Evolutionary conservation across 192 early-diverging fungal species (phyloP), one percentile per base, ranked within the genome.

Genomic region (Linnemannia hyalina): DNA sequence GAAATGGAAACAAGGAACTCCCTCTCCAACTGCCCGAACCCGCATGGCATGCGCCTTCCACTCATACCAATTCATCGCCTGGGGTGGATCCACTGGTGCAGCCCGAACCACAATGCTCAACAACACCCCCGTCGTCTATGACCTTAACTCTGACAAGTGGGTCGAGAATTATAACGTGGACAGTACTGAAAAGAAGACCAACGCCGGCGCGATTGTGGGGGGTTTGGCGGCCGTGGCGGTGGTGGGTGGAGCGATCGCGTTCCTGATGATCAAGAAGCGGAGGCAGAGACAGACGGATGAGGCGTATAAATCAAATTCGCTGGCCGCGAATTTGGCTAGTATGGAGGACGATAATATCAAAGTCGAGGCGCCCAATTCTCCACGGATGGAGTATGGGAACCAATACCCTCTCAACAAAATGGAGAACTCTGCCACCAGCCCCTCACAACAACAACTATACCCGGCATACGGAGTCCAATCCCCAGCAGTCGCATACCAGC

Each of bases 1-100:
- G 2, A 78, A 74, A 78, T 86, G 84, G 84, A 86, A 78, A 44
- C 75, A 80, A 70, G 84, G 84, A 46, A 44, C 68, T 16, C 36
- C 79, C 0, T 46, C 84, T 26, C 44, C 78, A 0, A 46, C 47
- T 2, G 26, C 79, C n/a, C 63, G 84, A 16, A 86, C 84, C 15
- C 38, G 79, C 5, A 80, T 86, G 78, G 74, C 79, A 22, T 86
- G 84, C 60, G 52, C 75, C 0, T 73, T 86, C 44, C 79, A 86
- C 38, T 77, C 79, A 0, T 70, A 74, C 35, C 84, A 86, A 38
- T 81, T 81, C 52, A 68, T 86, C 15, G 84, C 76, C 40, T 80
- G 73, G 74, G 84, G 84, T 6, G 84, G 84, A 5, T 86, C 84
- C 22, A 69, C 40, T 11, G 79, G 75, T 6, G 42, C 47, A 11